These are phyloP conservation scores for Odontarrhena argentea DNA, from an alignment of 345 rosid species.

Conservation along the genomic window DNA sequence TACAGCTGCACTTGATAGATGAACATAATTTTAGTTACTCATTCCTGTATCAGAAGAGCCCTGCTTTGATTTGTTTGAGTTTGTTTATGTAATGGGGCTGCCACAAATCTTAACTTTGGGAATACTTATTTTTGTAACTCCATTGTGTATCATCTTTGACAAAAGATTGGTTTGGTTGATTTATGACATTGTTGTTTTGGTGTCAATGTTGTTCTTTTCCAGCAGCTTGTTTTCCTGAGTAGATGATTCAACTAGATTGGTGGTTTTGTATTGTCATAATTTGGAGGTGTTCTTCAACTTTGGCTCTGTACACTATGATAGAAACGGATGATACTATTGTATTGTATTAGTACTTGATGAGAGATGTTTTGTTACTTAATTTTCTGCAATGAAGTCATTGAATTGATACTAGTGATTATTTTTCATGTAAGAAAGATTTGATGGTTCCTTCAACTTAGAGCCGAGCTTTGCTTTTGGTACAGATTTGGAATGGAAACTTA, in stretches of 20 bases:
- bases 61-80: no score
- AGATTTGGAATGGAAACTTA: conserved; percentile 97
- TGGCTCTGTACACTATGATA: not conserved
- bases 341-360: not conserved
- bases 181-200: not conserved
- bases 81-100: no score
- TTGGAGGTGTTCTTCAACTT: not conserved
- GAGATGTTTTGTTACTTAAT: not conserved
- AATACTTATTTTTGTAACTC: not conserved
- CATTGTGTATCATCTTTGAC: not conserved
- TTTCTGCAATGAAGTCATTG: not conserved
- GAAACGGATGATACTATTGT: not conserved
- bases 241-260: not conserved
- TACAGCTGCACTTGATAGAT: no score
- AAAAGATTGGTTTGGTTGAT: not conserved
- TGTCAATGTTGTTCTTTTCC: not conserved
- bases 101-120: no score
- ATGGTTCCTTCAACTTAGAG: not conserved
- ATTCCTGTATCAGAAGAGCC: no score
- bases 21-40: no score
- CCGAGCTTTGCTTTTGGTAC: conserved; percentile 24
- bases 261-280: not conserved
- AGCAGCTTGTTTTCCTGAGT: not conserved
- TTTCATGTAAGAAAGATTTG: not conserved
- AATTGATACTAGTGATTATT: not conserved